Percentiles rank a stretch among this genome's conserved stretches.
Evolutionary conservation across 805 yeast genomes (phyloP).

Genomic region (Suhomyces faveliae): DNA sequence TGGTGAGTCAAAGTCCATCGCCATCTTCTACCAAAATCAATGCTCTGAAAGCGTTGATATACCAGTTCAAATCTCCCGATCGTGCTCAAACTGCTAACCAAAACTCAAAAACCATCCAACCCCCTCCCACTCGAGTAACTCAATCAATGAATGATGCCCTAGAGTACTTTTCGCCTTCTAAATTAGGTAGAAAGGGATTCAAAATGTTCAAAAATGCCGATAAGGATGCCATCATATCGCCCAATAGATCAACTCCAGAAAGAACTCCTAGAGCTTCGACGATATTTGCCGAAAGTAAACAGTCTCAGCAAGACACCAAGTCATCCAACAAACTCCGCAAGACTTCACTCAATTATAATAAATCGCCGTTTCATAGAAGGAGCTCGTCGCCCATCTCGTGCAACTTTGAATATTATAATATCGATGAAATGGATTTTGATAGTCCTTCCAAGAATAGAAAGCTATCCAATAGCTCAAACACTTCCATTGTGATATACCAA

Average conservation of each 20-base stretch:
- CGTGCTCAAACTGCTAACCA: too few relatives aligned
- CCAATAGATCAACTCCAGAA: slow-evolving; percentile 20
- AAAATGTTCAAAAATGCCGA: slow-evolving; percentile 37
- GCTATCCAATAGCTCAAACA: slow-evolving; percentile 18
- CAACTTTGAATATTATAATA: slow-evolving; percentile 23
- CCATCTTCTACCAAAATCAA: slow-evolving; percentile 24
- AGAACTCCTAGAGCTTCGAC: slow-evolving; percentile 3
- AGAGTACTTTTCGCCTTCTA: slow-evolving; percentile 25
- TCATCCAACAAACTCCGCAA: slow-evolving; percentile 14
- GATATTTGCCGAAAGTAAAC: slow-evolving; percentile 3
- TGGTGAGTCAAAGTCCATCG: slow-evolving; percentile 45
- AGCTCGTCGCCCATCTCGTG: slow-evolving; percentile 11
- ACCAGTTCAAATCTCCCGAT: slow-evolving; percentile 9
- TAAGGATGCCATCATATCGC: slow-evolving; percentile 34
- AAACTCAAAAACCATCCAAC: neutral
- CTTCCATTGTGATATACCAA: slow-evolving; percentile 24
- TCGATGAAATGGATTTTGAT: slow-evolving; percentile 28
- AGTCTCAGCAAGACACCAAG: neutral
- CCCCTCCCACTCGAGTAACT: neutral
- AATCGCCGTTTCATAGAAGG: slow-evolving; percentile 14
- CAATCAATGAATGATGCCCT: neutral
- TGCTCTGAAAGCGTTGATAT: slow-evolving; percentile 9
- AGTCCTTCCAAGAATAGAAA: slow-evolving; percentile 34
- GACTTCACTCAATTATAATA: slow-evolving; percentile 12
- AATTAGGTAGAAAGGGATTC: slow-evolving; percentile 28